phyloP scores from a whole-genome alignment of 768 basidiomycete species.

The Infundibulicybe gibba region DNA sequence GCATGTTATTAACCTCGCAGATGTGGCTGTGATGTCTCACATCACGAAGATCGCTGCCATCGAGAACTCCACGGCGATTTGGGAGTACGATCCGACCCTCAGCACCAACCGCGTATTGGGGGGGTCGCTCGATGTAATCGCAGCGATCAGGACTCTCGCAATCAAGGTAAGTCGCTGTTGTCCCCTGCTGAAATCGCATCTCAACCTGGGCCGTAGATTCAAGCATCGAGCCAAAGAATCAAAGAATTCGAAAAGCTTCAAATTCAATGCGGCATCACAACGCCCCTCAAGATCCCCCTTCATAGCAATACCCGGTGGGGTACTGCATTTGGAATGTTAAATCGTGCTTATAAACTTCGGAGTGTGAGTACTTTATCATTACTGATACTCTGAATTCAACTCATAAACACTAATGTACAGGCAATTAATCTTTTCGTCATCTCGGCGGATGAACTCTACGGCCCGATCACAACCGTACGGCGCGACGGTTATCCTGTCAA shows the following conservation, averaged over 20 bases:
- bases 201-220: conserved; percentile 13
- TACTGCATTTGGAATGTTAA: conserved; percentile 16
- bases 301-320: conserved; percentile 20
- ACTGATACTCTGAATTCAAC: no score
- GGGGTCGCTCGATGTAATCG: conserved; percentile 24
- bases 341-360: conserved; percentile 6
- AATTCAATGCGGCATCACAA: conserved; percentile 7
- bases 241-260: conserved; percentile 18
- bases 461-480: conserved; percentile 8
- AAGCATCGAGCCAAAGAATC: conserved; percentile 16
- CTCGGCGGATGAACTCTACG: conserved; percentile 5
- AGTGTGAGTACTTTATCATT: conserved; percentile 6
- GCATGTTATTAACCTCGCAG: conserved; percentile 23
- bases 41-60: conserved; percentile 24
- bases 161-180: conserved; percentile 21
- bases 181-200: not conserved
- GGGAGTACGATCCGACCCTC: conserved; percentile 25
- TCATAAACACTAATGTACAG: conserved; percentile 4
- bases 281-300: conserved; percentile 14
- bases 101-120: conserved; percentile 18
- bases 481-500: conserved; percentile 1
- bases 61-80: conserved; percentile 24
- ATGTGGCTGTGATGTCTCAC: conserved; percentile 21
- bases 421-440: conserved; percentile 8
- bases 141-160: conserved; percentile 20